A percentile compares a stretch with the other conserved stretches of the same genome.
These are phyloP conservation scores for Neonothopanus nambi DNA, from an alignment of 1,284 basidiomycete genomes.

Conservation along the genomic window DNA sequence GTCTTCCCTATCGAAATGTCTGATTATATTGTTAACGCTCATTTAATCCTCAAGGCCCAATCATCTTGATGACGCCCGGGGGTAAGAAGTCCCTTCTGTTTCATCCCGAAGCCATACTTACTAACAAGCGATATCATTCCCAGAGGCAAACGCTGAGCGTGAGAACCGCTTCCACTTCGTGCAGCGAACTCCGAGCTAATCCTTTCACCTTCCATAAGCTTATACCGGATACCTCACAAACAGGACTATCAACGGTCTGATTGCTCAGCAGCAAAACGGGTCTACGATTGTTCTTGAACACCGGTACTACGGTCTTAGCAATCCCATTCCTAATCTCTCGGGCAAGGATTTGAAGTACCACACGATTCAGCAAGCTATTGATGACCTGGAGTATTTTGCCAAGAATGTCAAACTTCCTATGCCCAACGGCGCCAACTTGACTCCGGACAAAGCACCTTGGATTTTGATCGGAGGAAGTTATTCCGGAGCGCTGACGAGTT, in stretches of 20 bases:
- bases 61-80: slow-evolving; percentile 39
- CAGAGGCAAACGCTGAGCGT: slow-evolving; percentile 32
- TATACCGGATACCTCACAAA: slow-evolving; percentile 65
- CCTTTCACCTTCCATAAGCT: slow-evolving; percentile 30
- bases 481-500: slow-evolving; percentile 65
- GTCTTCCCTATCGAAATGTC: too few species aligned
- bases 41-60: slow-evolving; percentile 2
- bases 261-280: slow-evolving; percentile 67
- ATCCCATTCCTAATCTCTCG: slow-evolving; percentile 62
- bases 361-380: slow-evolving; percentile 71
- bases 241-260: slow-evolving; percentile 59
- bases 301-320: slow-evolving; percentile 48
- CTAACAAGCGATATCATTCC: too few species aligned
- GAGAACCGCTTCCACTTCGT: too few species aligned
- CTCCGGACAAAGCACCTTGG: slow-evolving; percentile 64
- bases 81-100: too few species aligned
- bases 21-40: too few species aligned
- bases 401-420: slow-evolving; percentile 65
- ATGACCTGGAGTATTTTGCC: slow-evolving; percentile 72
- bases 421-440: slow-evolving; percentile 59
- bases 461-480: slow-evolving; percentile 68
- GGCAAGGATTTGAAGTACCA: slow-evolving; percentile 56
- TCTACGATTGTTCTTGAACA: slow-evolving; percentile 57
- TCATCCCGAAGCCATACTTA: too few species aligned
- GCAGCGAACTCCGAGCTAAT: slow-evolving; percentile 32